Conservation (phyloP, 2,329 filamentous ascomycete species). For the Camillea tinctor region DNA sequence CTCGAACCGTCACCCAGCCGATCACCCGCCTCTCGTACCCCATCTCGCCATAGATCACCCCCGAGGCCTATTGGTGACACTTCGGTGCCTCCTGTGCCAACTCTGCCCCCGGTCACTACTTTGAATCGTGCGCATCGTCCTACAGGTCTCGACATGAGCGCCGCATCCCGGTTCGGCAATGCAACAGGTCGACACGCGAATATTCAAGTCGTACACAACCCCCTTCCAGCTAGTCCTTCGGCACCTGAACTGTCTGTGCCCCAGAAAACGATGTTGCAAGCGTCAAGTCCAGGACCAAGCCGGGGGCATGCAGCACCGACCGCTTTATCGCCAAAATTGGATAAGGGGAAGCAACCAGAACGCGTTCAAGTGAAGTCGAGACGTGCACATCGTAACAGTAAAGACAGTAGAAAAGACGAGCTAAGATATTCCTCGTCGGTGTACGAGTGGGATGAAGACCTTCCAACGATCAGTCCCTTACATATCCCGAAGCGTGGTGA, state of each 20-base stretch:
- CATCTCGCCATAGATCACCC: conserved; percentile 12
- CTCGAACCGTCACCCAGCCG: not conserved
- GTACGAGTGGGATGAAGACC: conserved; percentile 12
- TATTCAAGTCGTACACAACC: conserved; percentile 16
- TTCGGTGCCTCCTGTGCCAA: not conserved
- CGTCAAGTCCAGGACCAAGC: not conserved
- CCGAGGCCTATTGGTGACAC: conserved; percentile 5
- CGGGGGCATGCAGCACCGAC: not conserved
- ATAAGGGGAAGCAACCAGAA: not conserved
- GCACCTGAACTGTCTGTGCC: not conserved
- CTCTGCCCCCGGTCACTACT: not conserved
- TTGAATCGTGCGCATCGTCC: conserved; percentile 13
- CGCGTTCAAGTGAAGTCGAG: not conserved
- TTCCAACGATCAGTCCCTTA: conserved; percentile 23
- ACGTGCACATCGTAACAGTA: not conserved
- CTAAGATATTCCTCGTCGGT: conserved; percentile 14
- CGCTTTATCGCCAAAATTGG: not conserved
- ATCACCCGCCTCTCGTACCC: conserved; percentile 3
- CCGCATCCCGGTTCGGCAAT: conserved; percentile 12
- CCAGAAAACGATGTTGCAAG: not conserved
- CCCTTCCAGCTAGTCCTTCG: conserved; percentile 5
- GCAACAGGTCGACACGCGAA: conserved; percentile 2
- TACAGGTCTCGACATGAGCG: conserved; percentile 16
- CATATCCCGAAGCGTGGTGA: conserved; percentile 3
- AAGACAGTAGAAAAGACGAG: not conserved